These are phyloP conservation scores for Trichoderma asperellum DNA, from an alignment of 2,329 filamentous ascomycete genomes.

Conservation along the genomic window DNA sequence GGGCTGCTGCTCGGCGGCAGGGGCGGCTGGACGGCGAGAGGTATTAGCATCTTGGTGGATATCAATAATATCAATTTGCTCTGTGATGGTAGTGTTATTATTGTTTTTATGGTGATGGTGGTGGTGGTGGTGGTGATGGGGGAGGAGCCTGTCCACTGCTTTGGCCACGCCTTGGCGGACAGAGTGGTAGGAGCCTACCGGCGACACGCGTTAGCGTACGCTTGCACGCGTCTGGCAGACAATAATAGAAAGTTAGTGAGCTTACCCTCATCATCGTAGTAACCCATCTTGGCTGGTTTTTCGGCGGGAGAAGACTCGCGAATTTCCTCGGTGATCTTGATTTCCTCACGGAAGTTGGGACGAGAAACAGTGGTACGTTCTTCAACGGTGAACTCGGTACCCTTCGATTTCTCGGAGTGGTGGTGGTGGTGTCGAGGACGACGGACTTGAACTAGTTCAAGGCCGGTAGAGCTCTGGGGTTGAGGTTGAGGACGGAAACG, in stretches of 20 bases:
- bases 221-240: conserved; percentile 16
- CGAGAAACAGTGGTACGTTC: conserved; percentile 41
- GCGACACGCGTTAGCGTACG: conserved; percentile 32
- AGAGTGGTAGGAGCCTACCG: conserved; percentile 61
- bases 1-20: conserved; percentile 50
- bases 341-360: conserved; percentile 58
- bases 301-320: conserved; percentile 55
- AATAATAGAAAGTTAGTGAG: conserved; percentile 25
- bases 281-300: conserved; percentile 63
- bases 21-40: conserved; percentile 33
- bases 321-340: conserved; percentile 68
- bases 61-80: conserved; percentile 54
- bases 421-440: conserved; percentile 1
- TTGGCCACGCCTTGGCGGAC: conserved; percentile 61
- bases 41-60: conserved; percentile 37
- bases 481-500: conserved; percentile 45
- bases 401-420: conserved; percentile 35
- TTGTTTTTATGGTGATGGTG: conserved; percentile 54
- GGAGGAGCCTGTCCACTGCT: conserved; percentile 59
- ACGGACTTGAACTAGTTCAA: conserved; percentile 12
- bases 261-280: conserved; percentile 67
- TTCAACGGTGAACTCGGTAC: conserved; percentile 48
- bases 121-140: conserved; percentile 53
- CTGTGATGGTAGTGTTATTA: conserved; percentile 39
- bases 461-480: conserved; percentile 9